Percentiles rank a stretch among this genome's conserved stretches.
These are phyloP conservation scores for Arxiozyma bovina DNA, from an alignment of 1,139 yeast genomes.

Conservation along the genomic window DNA sequence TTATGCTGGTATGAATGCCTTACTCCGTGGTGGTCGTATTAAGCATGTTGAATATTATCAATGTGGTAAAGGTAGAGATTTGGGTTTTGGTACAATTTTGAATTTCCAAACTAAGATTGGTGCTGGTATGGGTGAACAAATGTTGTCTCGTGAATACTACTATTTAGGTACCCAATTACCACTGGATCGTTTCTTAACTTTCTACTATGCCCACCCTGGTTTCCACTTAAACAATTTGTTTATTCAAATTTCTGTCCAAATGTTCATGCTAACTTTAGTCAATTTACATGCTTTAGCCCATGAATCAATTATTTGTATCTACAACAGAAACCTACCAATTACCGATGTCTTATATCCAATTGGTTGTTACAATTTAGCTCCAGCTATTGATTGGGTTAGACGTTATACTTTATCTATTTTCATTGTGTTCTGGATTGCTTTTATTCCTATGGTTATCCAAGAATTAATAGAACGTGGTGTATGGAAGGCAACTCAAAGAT, in stretches of 20 bases:
- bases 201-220: constrained; percentile 98
- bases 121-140: constrained; percentile 99
- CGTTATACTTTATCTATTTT: constrained; percentile 95
- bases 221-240: constrained; percentile 96
- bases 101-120: constrained; percentile 99
- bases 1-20: constrained; percentile 97
- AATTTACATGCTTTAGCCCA: constrained; percentile 88
- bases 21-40: constrained; percentile 97
- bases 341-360: constrained; percentile 77
- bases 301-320: constrained; percentile 78
- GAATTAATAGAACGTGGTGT: constrained; percentile 96
- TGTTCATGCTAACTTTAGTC: constrained; percentile 83
- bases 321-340: constrained; percentile 75
- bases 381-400: constrained; percentile 94
- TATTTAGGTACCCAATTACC: constrained; percentile 97
- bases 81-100: constrained; percentile 97
- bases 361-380: constrained; percentile 89
- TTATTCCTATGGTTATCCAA: constrained; percentile 91
- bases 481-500: constrained; percentile 91
- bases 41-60: constrained; percentile 99
- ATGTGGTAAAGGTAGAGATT: constrained; percentile 99
- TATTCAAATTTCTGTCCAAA: constrained; percentile 87
- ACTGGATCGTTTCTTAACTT: constrained; percentile 90
- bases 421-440: constrained; percentile 96
- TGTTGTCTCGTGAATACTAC: constrained; percentile 96